These are phyloP conservation scores for Yamadazyma mexicana DNA, from an alignment of 1,139 yeast species.

Conservation along the genomic window DNA sequence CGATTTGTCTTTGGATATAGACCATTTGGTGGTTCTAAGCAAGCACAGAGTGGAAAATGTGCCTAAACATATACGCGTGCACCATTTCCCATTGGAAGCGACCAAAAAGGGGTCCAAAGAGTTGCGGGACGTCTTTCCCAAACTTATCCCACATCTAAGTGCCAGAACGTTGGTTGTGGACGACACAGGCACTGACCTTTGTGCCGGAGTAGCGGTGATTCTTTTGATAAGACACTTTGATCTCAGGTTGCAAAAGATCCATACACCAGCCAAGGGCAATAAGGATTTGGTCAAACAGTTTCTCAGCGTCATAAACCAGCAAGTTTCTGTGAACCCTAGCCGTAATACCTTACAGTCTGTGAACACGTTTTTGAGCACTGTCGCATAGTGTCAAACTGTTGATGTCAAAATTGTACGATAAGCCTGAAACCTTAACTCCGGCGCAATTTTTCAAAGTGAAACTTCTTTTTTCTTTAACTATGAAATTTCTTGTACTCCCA, in stretches of 20 bases:
- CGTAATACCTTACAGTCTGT: constrained; percentile 73
- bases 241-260: constrained; percentile 34
- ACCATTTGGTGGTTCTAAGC: constrained; percentile 27
- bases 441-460: no score
- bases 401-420: no score
- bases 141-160: constrained; percentile 25
- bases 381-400: no score
- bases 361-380: constrained; percentile 33
- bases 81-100: constrained; percentile 25
- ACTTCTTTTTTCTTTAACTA: neutral
- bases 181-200: constrained; percentile 64
- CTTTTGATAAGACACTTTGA: constrained; percentile 50
- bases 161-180: constrained; percentile 46
- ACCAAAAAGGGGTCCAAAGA: constrained; percentile 66
- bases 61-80: constrained; percentile 16
- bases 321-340: constrained; percentile 65
- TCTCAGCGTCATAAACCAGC: constrained; percentile 47
- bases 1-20: constrained; percentile 9
- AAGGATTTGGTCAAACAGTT: constrained; percentile 61
- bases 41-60: constrained; percentile 18
- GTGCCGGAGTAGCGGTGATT: constrained; percentile 59
- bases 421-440: no score
- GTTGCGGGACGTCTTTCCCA: constrained; percentile 45
- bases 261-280: constrained; percentile 24
- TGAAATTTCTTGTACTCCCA: constrained; percentile 28